Base-by-base conservation (phyloP, 1,284 basidiomycete species). In the Porogramme epimiltina region DNA sequence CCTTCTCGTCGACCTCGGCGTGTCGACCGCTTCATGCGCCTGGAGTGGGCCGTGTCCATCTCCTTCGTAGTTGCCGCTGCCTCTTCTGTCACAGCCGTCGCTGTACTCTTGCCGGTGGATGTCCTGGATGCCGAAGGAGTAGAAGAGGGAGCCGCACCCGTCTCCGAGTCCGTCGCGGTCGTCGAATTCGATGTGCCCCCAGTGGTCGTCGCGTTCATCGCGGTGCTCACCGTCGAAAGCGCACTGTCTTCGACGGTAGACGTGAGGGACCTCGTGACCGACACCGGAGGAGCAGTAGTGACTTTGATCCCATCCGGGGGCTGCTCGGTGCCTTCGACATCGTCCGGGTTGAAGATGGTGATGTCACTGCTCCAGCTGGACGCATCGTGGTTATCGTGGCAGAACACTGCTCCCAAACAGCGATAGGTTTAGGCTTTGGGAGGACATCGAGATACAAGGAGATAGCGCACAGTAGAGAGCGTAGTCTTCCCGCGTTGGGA, bases 341-440 rank as follows among this genome's bases (percentile, higher is more conserved):
- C 44, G 19, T 59, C 52, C 16, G 57, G 57, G 19, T 59, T 59
- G 49, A 56, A 59, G 44, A 59, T 59, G 41, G 52, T 56, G 39
- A 59, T 52, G 19, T 41, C 38, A 8, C 54, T 49, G 34, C 57
- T 56, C 42, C 57, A 54, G 36, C 47, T 54, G 1, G 54, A 55
- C 18, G 49, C 36, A n/a, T 59, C 57, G 23, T 41, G 40, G n/a
- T 56, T 45, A 8, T 51, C 48, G 18, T 39, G 28, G 15, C 23
- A 46, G 31, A 48, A 47, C 44, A 49, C 43, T 42, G 16, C 13
- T 1, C 13, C 18, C 4, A 4, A n/a, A 9, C 18, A 2, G 15
- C 22, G 4, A 8, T 6, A 16, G 19, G 34, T 10, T 31, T 31
- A 13, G 13, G 28, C 13, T 31, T 26, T 2, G 28, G 25, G 10